Evolutionary conservation across 192 early-diverging fungal species (phyloP).

Genomic region (Rhizoclosmatium globosum): DNA sequence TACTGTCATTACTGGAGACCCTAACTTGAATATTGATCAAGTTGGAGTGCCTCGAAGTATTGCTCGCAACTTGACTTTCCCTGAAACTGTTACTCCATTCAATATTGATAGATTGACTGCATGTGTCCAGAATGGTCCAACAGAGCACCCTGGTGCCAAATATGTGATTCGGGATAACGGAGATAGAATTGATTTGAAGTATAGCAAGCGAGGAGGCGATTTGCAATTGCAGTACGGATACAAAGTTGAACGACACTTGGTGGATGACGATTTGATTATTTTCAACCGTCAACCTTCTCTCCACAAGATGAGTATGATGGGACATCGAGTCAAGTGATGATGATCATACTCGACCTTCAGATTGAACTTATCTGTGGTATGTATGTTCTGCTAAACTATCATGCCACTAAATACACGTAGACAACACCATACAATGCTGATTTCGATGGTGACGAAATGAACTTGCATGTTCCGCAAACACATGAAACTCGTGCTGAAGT

Average conservation of each 20-base stretch:
- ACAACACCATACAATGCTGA: conserved; percentile 99
- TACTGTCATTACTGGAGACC: conserved; percentile 99
- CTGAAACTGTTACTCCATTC: conserved; percentile 96
- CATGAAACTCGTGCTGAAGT: conserved; percentile 96
- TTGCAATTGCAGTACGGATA: conserved; percentile 90
- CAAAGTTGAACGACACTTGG: conserved; percentile 93
- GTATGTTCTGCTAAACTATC: conserved; percentile 6
- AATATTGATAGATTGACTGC: conserved; percentile 91
- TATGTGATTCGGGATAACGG: conserved; percentile 96
- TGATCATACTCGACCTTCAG: conserved; percentile 99
- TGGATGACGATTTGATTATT: conserved; percentile 95
- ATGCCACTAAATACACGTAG: neutral
- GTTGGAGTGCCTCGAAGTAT: conserved; percentile 98
- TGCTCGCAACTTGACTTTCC: conserved; percentile 95
- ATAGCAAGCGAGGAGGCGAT: conserved; percentile 84
- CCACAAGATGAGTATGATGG: conserved; percentile 99
- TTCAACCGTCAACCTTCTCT: conserved; percentile 99
- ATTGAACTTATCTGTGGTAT: conserved; percentile 88
- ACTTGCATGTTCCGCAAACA: conserved; percentile 98
- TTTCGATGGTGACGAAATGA: conserved; percentile 99
- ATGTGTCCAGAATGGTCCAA: conserved; percentile 89
- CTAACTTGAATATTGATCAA: conserved; percentile 96
- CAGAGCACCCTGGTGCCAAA: conserved; percentile 95
- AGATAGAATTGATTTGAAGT: conserved; percentile 90
- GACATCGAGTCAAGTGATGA: conserved; percentile 95